Percentiles rank a stretch among this genome's conserved stretches.
phyloP scores from a whole-genome alignment of 805 yeast genomes.

The Cyberlindnera xylosilytica region DNA sequence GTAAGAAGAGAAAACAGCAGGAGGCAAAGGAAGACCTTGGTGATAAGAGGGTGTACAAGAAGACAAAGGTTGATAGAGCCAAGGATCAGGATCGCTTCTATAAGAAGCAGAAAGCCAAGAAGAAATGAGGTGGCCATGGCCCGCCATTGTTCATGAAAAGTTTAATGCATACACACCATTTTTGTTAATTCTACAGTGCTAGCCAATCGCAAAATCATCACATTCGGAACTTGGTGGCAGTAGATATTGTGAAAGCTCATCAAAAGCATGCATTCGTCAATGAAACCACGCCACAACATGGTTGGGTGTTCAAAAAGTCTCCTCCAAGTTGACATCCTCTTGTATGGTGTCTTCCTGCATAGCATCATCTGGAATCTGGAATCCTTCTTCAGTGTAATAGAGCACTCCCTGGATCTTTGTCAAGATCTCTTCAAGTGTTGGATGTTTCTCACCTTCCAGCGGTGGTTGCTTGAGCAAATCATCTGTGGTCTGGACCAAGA shows the following conservation, averaged over 20 bases:
- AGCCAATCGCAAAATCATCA: too few species aligned
- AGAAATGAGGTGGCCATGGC: conserved; percentile 9
- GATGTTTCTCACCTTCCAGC: conserved; percentile 20
- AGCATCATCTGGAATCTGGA: conserved; percentile 52
- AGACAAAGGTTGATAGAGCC: conserved; percentile 71
- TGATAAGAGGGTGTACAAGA: conserved; percentile 59
- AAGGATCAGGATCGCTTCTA: conserved; percentile 42
- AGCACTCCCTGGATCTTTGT: conserved; percentile 71
- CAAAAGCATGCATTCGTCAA: too few species aligned
- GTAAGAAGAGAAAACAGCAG: conserved; percentile 67
- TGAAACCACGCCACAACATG: too few species aligned
- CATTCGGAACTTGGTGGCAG: too few species aligned
- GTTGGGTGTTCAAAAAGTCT: conserved; percentile 35
- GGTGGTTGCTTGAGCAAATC: conserved; percentile 43
- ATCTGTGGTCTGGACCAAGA: conserved; percentile 62
- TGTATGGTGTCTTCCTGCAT: conserved; percentile 21
- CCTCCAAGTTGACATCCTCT: conserved; percentile 31
- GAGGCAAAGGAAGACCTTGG: conserved; percentile 57
- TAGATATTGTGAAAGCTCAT: too few species aligned
- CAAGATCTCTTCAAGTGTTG: conserved; percentile 40
- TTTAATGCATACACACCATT: too few species aligned
- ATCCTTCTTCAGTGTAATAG: conserved; percentile 82
- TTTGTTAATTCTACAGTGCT: too few species aligned
- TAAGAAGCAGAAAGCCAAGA: conserved; percentile 26
- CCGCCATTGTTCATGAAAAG: too few species aligned